A percentile compares a stretch with the other conserved stretches of the same genome.
Conservation (phyloP, 495 filamentous ascomycete genomes). For the Viridothelium virens region DNA sequence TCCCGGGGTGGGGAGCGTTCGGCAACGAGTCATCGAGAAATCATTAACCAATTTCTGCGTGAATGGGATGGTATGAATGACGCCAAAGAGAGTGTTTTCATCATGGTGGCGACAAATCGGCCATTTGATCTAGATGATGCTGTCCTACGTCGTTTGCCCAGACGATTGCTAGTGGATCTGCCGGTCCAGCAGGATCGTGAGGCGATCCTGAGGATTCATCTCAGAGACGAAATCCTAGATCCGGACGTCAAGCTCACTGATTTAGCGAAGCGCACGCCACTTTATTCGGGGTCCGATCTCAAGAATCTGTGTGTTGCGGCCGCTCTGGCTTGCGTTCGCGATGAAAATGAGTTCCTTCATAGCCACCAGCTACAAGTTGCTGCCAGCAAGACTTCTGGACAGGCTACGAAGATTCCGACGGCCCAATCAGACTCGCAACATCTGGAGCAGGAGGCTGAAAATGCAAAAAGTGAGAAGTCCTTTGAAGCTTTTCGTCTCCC, state of each 20-base stretch:
- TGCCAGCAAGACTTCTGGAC: conserved; percentile 28
- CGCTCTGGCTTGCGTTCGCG: conserved; percentile 77
- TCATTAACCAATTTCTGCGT: conserved; percentile 95
- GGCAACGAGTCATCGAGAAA: conserved; percentile 66
- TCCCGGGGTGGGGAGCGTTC: conserved; percentile 55
- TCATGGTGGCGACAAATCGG: conserved; percentile 97
- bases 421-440: neutral
- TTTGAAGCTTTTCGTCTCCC: conserved; percentile 49
- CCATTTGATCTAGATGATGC: conserved; percentile 96
- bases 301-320: conserved; percentile 92
- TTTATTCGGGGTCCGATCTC: conserved; percentile 95
- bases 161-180: conserved; percentile 79
- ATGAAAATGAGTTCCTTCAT: conserved; percentile 54
- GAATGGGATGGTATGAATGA: conserved; percentile 96
- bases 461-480: conserved; percentile 32
- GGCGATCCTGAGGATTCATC: conserved; percentile 75
- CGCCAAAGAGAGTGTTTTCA: conserved; percentile 63
- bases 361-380: neutral
- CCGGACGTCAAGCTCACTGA: conserved; percentile 58
- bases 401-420: neutral
- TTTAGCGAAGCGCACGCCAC: conserved; percentile 66
- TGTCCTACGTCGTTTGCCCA: conserved; percentile 73
- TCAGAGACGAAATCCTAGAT: conserved; percentile 68
- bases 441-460: conserved; percentile 9
- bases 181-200: conserved; percentile 69